Conservation (phyloP, 1,139 yeast genomes). For the Diutina neorugosa region DNA sequence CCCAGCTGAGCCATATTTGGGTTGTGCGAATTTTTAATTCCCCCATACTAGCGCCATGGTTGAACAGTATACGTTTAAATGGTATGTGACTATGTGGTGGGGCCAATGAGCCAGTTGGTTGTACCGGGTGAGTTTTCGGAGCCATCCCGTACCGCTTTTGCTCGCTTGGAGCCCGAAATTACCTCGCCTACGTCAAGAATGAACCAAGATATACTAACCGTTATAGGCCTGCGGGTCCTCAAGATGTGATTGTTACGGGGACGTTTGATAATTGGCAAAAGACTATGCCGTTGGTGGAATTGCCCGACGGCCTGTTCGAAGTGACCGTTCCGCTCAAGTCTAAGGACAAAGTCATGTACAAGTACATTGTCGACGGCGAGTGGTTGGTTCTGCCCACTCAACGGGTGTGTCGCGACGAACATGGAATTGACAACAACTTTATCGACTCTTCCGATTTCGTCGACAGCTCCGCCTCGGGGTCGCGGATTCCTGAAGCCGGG, state of each 20-base stretch:
- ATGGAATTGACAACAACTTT: conserved; percentile 53
- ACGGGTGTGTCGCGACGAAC: conserved; percentile 31
- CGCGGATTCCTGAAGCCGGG: conserved; percentile 10
- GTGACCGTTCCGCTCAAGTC: conserved; percentile 41
- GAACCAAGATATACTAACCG: neutral
- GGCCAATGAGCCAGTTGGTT: neutral
- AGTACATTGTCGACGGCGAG: conserved; percentile 65
- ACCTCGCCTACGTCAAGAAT: too few species aligned
- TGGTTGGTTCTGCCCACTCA: conserved; percentile 45
- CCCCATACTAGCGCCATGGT: neutral
- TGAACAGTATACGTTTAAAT: conserved; percentile 12
- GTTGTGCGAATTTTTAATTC: conserved; percentile 3
- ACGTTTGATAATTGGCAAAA: conserved; percentile 68
- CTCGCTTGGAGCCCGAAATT: neutral
- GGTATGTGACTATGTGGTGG: conserved; percentile 10
- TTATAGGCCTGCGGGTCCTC: conserved; percentile 63
- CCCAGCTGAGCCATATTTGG: neutral
- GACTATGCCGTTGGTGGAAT: conserved; percentile 44
- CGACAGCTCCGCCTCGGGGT: conserved; percentile 9
- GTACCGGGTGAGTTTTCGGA: neutral
- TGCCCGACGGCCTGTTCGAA: conserved; percentile 47
- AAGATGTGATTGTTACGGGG: conserved; percentile 63
- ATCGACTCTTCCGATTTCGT: conserved; percentile 31
- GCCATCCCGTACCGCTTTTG: neutral
- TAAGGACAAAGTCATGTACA: conserved; percentile 38